Conservation (phyloP, 352 stramenopile species). For the Phytophthora citrophthora region DNA sequence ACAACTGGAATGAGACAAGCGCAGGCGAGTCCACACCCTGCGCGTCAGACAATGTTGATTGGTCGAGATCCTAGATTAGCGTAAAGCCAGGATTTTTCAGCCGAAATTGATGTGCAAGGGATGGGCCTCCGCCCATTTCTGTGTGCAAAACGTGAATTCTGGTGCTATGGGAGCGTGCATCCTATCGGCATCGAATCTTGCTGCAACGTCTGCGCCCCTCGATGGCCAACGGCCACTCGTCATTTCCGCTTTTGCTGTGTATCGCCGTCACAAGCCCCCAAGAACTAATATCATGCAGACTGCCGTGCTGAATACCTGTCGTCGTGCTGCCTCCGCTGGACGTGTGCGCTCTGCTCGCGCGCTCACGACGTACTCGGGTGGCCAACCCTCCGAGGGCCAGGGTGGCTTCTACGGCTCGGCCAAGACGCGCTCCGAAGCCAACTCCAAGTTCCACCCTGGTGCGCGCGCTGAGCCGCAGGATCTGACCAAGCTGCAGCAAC, state of each 20-base stretch:
- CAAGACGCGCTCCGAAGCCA: conserved; percentile 76
- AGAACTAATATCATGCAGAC: conserved; percentile 21
- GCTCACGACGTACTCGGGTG: conserved; percentile 88
- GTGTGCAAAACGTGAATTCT: not conserved
- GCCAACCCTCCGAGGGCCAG: conserved; percentile 89
- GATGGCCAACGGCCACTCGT: not conserved
- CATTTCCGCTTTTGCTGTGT: conserved; percentile 33
- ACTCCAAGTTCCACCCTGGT: conserved; percentile 67
- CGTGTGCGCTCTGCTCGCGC: conserved; percentile 15
- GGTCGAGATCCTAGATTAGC: conserved; percentile 6
- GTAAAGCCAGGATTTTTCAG: not conserved
- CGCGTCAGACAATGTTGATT: conserved; percentile 3
- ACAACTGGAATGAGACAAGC: conserved; percentile 6
- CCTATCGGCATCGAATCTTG: conserved; percentile 19
- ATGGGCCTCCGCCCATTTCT: not conserved
- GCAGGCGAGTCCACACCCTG: not conserved
- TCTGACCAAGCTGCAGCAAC: conserved; percentile 54
- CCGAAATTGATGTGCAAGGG: not conserved
- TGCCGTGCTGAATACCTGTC: conserved; percentile 28
- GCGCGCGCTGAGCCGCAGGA: conserved; percentile 72
- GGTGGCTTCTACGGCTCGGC: conserved; percentile 91
- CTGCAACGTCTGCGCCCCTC: conserved; percentile 2
- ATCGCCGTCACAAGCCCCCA: not conserved
- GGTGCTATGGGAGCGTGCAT: conserved; percentile 15
- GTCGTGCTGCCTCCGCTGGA: conserved; percentile 13